phyloP scores from a whole-genome alignment of 331 rosid species.

The Quercus phellos region DNA sequence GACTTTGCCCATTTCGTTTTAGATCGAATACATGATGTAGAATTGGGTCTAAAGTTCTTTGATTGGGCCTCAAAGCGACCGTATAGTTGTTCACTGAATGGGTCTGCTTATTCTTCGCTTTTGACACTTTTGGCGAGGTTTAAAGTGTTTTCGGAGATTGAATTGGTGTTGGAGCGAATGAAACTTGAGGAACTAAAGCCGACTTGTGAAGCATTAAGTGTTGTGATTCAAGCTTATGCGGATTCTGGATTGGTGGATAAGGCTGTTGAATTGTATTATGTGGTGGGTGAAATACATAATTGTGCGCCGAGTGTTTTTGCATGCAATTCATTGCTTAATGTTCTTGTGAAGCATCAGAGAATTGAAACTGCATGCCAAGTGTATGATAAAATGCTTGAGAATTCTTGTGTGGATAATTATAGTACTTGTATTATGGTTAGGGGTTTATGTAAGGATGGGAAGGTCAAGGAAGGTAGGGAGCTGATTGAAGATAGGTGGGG shows the following conservation, averaged over 20 bases:
- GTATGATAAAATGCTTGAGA: slow-evolving; percentile 64
- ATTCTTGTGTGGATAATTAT: slow-evolving; percentile 45
- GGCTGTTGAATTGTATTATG: slow-evolving; percentile 43
- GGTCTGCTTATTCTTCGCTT: slow-evolving; percentile 57
- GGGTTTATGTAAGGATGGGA: slow-evolving; percentile 66
- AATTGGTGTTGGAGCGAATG: slow-evolving; percentile 39
- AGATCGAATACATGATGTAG: slow-evolving; percentile 54
- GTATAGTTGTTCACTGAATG: slow-evolving; percentile 39
- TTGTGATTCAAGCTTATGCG: slow-evolving; percentile 42
- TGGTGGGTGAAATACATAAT: slow-evolving; percentile 31
- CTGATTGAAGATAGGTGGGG: slow-evolving; percentile 72
- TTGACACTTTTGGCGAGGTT: slow-evolving; percentile 57
- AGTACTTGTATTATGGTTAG: slow-evolving; percentile 63
- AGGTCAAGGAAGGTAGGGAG: slow-evolving; percentile 53
- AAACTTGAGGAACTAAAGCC: slow-evolving; percentile 35
- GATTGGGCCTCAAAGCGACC: slow-evolving; percentile 59
- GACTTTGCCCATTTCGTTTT: slow-evolving; percentile 73
- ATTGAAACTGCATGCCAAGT: slow-evolving; percentile 45
- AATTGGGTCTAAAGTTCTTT: slow-evolving; percentile 64
- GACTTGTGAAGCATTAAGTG: slow-evolving; percentile 45
- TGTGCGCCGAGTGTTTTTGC: slow-evolving; percentile 44
- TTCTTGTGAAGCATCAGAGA: slow-evolving; percentile 39
- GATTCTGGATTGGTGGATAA: slow-evolving; percentile 53
- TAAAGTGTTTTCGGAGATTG: slow-evolving; percentile 50
- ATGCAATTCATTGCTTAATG: slow-evolving; percentile 53